Percentiles rank a stretch among this genome's conserved stretches.
These are phyloP conservation scores for Fonsecaea monophora DNA, from an alignment of 2,329 filamentous ascomycete species.

Conservation along the genomic window DNA sequence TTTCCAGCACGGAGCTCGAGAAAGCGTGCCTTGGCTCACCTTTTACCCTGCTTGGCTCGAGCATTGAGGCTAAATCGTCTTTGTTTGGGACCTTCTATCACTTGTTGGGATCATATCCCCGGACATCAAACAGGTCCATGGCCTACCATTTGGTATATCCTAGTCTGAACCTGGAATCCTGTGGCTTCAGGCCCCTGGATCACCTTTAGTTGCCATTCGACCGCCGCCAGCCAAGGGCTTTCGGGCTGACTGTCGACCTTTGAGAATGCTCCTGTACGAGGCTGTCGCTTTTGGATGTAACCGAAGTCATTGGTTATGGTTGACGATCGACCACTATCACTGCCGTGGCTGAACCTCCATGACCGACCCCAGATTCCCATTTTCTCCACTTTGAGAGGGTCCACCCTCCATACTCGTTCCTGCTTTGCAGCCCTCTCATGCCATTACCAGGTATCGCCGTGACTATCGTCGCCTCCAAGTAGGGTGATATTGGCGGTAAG, in stretches of 20 bases:
- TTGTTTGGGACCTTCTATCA: not conserved
- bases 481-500: conserved; percentile 15
- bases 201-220: not conserved
- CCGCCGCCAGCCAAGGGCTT: conserved; percentile 4
- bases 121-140: not conserved
- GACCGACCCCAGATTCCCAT: conserved; percentile 14
- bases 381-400: conserved; percentile 8
- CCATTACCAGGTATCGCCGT: not conserved
- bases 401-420: not conserved
- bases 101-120: not conserved
- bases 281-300: conserved; percentile 9
- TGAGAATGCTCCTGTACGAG: not conserved
- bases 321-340: conserved; percentile 6
- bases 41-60: conserved; percentile 23
- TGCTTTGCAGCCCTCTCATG: not conserved
- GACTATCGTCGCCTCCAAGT: not conserved
- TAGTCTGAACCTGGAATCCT: not conserved
- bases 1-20: conserved; percentile 17
- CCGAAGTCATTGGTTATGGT: conserved; percentile 3
- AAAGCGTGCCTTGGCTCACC: conserved; percentile 9
- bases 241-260: conserved; percentile 23
- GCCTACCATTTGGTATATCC: conserved; percentile 5
- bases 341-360: conserved; percentile 3
- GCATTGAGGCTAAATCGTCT: conserved; percentile 18
- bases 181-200: not conserved